Evolutionary conservation across 2,329 filamentous ascomycete species (phyloP), one percentile per base, ranked within the genome.

Genomic region (Cercospora sp.): DNA sequence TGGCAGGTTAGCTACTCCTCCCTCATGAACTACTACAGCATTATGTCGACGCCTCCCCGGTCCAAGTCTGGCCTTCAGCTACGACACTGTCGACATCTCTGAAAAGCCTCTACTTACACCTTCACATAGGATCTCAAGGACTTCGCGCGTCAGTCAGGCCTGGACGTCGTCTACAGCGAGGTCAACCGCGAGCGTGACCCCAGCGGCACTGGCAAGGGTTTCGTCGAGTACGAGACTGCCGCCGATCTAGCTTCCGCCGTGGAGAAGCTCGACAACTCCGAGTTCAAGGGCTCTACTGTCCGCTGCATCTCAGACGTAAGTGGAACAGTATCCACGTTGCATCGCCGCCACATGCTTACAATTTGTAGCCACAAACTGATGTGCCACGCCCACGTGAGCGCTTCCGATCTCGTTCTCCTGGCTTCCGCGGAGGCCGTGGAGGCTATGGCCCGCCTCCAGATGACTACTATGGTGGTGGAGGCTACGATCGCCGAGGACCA

Each of bases 141-240:
- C 82, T 99, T 99, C 83, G 95, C 95, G 71, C 93, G 95, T 79
- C 92, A 96, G 82, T 96, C 94, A 81, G 93, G 93, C 82, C 88
- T 97, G 81, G 95, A 98, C 80, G 95, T 99, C 73, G 95, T 99
- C 77, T 99, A 97, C 81, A 97, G 94, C 73, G 95, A 99, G 84
- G 96, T 96, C 69, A 91, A 90, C 76, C 93, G 94, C 77, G 94
- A 97, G 79, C 91, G 91, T 73, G 93, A 96, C 80, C 93, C 93
- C 73, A 71, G 68, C 58, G 73, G 77, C 65, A 72, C 69, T 55
- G 76, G 76, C 67, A 92, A 91, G 88, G 94, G 94, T 93, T 98
- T 97, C 80, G 94, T 99, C 78, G 95, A 99, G 80, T 99, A 97
- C 77, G 95, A 99, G 83, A 97, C 93, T 70, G 91, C 91, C 68